Percentiles rank a stretch among this genome's conserved stretches.
phyloP scores from a whole-genome alignment of 2,329 filamentous ascomycete genomes.

The Plenodomus biglobosus region DNA sequence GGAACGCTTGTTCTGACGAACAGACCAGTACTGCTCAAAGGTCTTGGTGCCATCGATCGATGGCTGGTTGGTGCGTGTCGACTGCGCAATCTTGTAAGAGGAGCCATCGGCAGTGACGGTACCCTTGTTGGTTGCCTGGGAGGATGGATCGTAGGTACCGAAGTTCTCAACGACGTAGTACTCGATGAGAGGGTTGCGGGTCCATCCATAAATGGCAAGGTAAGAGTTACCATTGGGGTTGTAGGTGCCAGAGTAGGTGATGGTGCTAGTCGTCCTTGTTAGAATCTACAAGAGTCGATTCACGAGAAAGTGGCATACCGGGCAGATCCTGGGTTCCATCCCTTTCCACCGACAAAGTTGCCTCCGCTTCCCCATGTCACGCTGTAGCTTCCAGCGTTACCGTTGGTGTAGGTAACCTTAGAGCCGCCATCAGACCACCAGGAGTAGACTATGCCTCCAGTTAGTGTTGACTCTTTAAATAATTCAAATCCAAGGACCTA shows the following conservation, averaged over 20 bases:
- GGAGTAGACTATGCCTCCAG: slow-evolving; percentile 47
- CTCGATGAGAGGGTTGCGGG: slow-evolving; percentile 55
- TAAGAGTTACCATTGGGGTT: slow-evolving; percentile 47
- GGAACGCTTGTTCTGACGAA: slow-evolving; percentile 36
- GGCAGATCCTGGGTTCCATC: slow-evolving; percentile 57
- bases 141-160: slow-evolving; percentile 54
- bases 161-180: slow-evolving; percentile 57
- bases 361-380: slow-evolving; percentile 55
- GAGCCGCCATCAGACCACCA: slow-evolving; percentile 61
- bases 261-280: slow-evolving; percentile 21
- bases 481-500: neutral
- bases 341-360: slow-evolving; percentile 61
- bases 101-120: slow-evolving; percentile 34
- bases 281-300: neutral
- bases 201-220: slow-evolving; percentile 62
- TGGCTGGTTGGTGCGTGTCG: slow-evolving; percentile 47
- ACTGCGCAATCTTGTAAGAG: slow-evolving; percentile 36
- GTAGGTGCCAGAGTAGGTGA: slow-evolving; percentile 42
- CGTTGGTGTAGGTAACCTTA: slow-evolving; percentile 59
- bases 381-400: slow-evolving; percentile 53
- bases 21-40: slow-evolving; percentile 57
- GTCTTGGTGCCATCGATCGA: slow-evolving; percentile 54
- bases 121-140: slow-evolving; percentile 44
- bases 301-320: slow-evolving; percentile 43
- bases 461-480: neutral